Base-by-base conservation (phyloP, 2,329 filamentous ascomycete species). In the Fusarium sp. region DNA sequence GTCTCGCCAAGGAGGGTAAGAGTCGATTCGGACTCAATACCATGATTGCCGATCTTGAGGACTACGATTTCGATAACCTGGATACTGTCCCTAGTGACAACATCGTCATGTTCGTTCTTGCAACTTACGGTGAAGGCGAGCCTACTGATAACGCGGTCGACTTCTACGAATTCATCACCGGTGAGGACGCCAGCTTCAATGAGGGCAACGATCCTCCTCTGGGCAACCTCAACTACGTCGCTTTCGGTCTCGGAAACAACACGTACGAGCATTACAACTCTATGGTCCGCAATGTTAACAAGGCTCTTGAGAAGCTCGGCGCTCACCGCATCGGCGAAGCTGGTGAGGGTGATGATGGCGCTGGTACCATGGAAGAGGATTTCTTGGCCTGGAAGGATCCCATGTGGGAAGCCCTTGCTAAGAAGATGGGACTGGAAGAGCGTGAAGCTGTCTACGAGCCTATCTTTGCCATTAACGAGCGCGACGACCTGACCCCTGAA, bases 221-320 rank as follows among this genome's bases (percentile, higher is more conserved):
- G 60, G 87, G 85, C 56, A 95, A 94, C 78, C 89, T 99, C 80
- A 95, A 95, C 82, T 99, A 95, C 80, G 94, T 99, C 79, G 89
- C 94, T 63, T 99, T 99, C 78, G 96, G 96, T 79, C 90, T 99
- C 42, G 96, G 96, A 75, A 99, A 99, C 87, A 99, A 98, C 86
- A 98, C 96, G 33, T 99, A 99, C 81, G 96, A 99, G 81, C 96
- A 99, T 86, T 99, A 98, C 88, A 99, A 99, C 86, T 93, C 93
- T 57, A 97, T 99, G 94, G 95, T 99, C 68, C 94, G 95, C 81
- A 93, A 95, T 72, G 92, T 98, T 64, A 91, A 96, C 84, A 91
- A 92, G 81, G 91, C 91, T 70, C 86, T 99, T 65, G 87, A 90
- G 79, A 95, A 93, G 78, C 87, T 97, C 25, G 96, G 96, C 68